Evolutionary conservation across 202 grass and related monocot species (phyloP).

Genomic region (Schoenoplectus triqueter): DNA sequence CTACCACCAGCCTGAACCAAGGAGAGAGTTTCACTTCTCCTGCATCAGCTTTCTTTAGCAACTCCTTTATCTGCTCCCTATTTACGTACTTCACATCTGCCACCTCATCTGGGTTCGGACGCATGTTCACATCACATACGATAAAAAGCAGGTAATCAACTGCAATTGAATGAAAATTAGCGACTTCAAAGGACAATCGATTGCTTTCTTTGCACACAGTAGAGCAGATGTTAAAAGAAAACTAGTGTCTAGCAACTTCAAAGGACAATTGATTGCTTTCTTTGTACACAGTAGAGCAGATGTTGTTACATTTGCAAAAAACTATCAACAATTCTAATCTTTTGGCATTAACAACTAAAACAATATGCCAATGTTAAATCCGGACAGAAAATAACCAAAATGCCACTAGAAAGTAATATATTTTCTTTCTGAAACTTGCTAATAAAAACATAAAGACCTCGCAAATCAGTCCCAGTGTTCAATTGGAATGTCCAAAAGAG

Average conservation of each 20-base stretch:
- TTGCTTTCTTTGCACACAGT: neutral
- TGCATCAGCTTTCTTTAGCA: constrained; percentile 66
- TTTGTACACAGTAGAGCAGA: neutral
- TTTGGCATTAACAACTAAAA: constrained; percentile 1
- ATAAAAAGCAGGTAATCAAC: constrained; percentile 88
- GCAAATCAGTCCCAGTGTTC: neutral
- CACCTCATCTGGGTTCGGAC: constrained; percentile 82
- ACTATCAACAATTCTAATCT: too few species aligned
- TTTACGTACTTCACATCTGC: constrained; percentile 74
- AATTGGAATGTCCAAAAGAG: neutral
- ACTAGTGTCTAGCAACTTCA: neutral
- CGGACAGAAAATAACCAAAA: neutral
- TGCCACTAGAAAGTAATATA: neutral
- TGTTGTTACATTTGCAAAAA: neutral
- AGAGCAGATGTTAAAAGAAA: neutral
- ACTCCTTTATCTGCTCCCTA: constrained; percentile 74
- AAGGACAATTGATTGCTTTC: neutral
- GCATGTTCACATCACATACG: constrained; percentile 68
- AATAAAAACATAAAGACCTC: neutral
- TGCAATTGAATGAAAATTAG: constrained; percentile 40
- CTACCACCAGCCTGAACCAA: constrained; percentile 83
- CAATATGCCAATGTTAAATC: neutral
- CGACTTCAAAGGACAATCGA: neutral
- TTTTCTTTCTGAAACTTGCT: neutral
- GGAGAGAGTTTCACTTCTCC: constrained; percentile 88